Conservation (phyloP, 148 eudicot species). For the Tetragonia tetragonoides region DNA sequence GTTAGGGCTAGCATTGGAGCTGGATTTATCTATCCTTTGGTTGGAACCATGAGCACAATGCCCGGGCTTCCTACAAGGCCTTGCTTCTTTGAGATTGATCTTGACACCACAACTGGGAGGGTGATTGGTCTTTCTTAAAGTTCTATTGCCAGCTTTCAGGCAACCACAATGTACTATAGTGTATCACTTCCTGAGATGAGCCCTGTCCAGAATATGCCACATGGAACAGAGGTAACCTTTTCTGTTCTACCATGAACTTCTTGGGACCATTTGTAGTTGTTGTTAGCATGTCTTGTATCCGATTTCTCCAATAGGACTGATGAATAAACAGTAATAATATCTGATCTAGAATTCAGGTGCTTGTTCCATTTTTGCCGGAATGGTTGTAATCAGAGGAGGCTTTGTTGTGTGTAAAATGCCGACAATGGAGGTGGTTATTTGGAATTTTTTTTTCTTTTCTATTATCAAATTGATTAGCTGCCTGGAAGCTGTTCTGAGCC, state of each 20-base stretch:
- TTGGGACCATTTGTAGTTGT: slow-evolving; percentile 10
- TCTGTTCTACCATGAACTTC: slow-evolving; percentile 15
- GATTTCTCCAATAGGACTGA: neutral
- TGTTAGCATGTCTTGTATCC: neutral
- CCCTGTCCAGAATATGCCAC: neutral
- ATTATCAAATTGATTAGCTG: no score
- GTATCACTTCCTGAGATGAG: neutral
- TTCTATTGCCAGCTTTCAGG: neutral
- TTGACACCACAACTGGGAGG: slow-evolving; percentile 77
- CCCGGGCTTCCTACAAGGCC: slow-evolving; percentile 99
- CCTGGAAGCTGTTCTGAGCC: neutral
- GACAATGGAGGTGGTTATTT: neutral
- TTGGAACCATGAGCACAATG: slow-evolving; percentile 99
- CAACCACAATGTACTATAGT: neutral
- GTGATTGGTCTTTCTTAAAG: slow-evolving; percentile 87
- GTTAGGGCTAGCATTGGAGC: slow-evolving; percentile 97
- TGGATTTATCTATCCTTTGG: slow-evolving; percentile 91
- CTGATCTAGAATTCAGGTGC: neutral
- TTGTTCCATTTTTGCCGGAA: neutral
- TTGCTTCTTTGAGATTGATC: slow-evolving; percentile 94
- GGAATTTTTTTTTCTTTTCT: neutral
- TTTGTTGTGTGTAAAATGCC: neutral
- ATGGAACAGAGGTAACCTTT: slow-evolving; percentile 1
- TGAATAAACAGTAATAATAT: slow-evolving; percentile 6
- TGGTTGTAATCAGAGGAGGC: neutral